Base-by-base conservation (phyloP, 2,329 filamentous ascomycete genomes). In the Rutstroemia sydowiana region DNA sequence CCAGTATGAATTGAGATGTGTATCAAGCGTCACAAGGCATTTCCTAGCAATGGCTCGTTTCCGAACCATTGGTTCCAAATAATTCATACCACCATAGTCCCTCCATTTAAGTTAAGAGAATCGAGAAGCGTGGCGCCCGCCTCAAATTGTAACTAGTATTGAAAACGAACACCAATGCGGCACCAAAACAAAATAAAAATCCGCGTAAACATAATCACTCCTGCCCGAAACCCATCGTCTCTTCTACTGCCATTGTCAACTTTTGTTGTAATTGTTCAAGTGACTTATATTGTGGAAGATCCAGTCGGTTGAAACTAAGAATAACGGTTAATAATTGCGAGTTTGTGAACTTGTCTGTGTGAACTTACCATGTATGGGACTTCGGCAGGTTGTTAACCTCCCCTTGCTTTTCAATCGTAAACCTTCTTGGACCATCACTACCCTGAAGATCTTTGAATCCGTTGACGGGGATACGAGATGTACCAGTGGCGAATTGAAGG, bases 391-490 rank as follows among this genome's bases (percentile, higher is more conserved):
- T 95, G 55, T 78, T 82, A 48, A 91, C 76, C 67, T 97, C 93
- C 53, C 93, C 93, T 34, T 91, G 89, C 74, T 97, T 97, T 70
- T 98, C 93, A 69, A 98, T 97, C 1, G 93, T 98, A 65, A 98
- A 98, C 57, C 93, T 77, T 70, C 93, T 80, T 9, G 93, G 93
- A 3, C 93, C 93, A 68, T 98, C 93, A 61, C 90, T 95, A 37
- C 93, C 93, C 70, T 98, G 93, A 47, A 98, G 75, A 76, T 98
- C 93, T 74, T 98, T 98, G 80, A 98, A 98, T 7, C 93, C 93
- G 69, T 98, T 98, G 72, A 98, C 93, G 1, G 93, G 93, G 61
- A 98, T 98, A 73, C 93, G 86, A 45, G 90, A 95, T 13, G 93
- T 98, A 69, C 93, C 93, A 8, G 93, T 98, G 0, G 93, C 93